Evolutionary conservation across 306 rosid genomes (phyloP).

Genomic region (Castanopsis chinensis): DNA sequence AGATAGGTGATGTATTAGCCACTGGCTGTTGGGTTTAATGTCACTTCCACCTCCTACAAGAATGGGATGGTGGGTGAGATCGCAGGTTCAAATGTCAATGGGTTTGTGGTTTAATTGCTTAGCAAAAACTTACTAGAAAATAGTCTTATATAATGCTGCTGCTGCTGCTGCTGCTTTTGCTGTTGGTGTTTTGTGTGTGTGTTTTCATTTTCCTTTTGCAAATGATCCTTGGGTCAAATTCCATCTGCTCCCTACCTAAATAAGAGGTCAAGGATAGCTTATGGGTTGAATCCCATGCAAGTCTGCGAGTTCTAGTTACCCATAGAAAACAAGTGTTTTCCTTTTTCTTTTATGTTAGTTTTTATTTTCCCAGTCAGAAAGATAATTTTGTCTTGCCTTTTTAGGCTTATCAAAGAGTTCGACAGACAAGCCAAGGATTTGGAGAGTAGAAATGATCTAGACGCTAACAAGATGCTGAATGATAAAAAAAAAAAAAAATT

Average conservation of each 20-base stretch:
- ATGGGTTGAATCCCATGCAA: background rate
- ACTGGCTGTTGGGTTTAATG: too few relatives aligned
- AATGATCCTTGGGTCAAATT: background rate
- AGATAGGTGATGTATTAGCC: background rate
- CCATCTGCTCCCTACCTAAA: background rate
- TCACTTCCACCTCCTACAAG: too few relatives aligned
- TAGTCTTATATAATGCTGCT: too few relatives aligned
- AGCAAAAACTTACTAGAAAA: too few relatives aligned
- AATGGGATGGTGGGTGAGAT: too few relatives aligned
- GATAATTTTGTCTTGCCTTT: constrained; percentile 7
- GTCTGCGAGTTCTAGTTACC: background rate
- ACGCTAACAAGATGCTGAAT: constrained; percentile 73
- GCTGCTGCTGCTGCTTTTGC: too few relatives aligned
- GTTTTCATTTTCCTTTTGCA: background rate
- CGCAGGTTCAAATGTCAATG: too few relatives aligned
- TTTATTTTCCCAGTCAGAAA: background rate
- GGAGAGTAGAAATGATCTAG: constrained; percentile 58
- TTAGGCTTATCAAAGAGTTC: constrained; percentile 91
- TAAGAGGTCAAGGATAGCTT: background rate
- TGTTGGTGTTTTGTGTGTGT: too few relatives aligned
- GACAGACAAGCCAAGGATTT: constrained; percentile 71
- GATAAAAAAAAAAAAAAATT: too few relatives aligned
- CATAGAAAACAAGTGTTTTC: background rate
- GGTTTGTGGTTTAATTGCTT: too few relatives aligned
- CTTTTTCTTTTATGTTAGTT: background rate